Evolutionary conservation across 2,329 filamentous ascomycete species (phyloP), one percentile per base, ranked within the genome.

Genomic region (Hypoxylon sp.): DNA sequence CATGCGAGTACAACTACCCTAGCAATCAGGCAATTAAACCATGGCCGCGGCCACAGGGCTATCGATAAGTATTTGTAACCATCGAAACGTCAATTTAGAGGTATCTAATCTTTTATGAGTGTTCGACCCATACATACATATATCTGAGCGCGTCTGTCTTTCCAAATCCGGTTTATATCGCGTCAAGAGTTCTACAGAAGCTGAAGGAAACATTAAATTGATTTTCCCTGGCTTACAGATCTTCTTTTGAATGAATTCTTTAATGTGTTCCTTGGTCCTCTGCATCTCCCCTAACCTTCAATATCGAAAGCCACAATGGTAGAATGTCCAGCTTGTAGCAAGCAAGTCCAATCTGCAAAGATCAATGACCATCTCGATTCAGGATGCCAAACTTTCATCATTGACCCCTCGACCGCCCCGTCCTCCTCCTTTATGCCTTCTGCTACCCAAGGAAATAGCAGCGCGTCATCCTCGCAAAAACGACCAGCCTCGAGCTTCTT

Each of bases 341-440:
- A 91, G 73, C 82, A 85, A 60, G 92, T 96, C 73, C 90, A 87
- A 70, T 81, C 90, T 70, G 81, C 82, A 74, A 87, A 91, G 71
- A 98, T 98, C 83, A 98, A 98, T 80, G 85, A 85, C 71, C 95
- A 98, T 79, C 88, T 98, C 76, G 96, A 98, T 81, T 95, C 93
- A 29, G 87, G 87, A 69, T 98, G 95, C 81, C 79, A 86, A 65
- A 84, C 82, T 34, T 90, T 90, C 76, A 78, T 96, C 68, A 81
- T 91, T 75, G 87, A 89, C 41, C 64, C 67, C 52, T 71, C 63
- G 75, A 82, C 71, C 72, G 70, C 60, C 27, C 74, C 75, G 48
- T 75, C 73, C 47, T 77, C 68, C 50, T 78, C 74, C 46, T 74
- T 74, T 63, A 70, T 80, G 19, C 77, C 74, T 55, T 70, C 79